Conservation (phyloP, 2,329 filamentous ascomycete species). For the Cytospora schulzeri region DNA sequence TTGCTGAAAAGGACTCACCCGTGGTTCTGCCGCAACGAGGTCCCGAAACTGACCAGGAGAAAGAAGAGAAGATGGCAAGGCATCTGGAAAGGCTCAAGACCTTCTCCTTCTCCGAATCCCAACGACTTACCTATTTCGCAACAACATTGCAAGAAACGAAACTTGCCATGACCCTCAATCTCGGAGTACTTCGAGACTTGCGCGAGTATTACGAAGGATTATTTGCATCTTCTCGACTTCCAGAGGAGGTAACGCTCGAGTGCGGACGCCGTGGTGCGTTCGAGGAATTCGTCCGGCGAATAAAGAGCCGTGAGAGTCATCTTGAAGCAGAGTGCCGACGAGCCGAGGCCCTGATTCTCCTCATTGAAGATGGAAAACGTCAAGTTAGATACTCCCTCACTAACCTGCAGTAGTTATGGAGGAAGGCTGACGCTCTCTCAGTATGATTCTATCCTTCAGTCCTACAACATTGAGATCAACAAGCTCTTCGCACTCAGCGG, state of each 20-base stretch:
- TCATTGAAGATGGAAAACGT: constrained; percentile 6
- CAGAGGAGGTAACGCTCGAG: neutral
- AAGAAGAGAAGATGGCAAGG: neutral
- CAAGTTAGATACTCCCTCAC: neutral
- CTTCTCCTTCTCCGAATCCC: constrained; percentile 8
- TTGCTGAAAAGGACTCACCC: too few species aligned
- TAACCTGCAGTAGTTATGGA: fast-evolving
- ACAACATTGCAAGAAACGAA: constrained; percentile 2
- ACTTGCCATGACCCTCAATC: constrained; percentile 2
- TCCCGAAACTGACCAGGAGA: neutral
- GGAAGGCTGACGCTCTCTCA: neutral
- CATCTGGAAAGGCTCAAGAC: neutral
- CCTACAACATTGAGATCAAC: constrained; percentile 12
- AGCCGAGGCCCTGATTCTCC: neutral
- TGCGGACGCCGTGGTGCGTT: neutral
- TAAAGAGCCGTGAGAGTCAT: neutral
- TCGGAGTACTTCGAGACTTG: neutral
- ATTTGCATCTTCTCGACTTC: neutral
- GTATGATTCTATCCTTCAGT: constrained; percentile 13
- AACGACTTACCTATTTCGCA: neutral
- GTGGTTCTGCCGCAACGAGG: neutral
- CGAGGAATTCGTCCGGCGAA: neutral
- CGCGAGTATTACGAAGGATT: constrained; percentile 4
- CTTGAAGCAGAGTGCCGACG: neutral
- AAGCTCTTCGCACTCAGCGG: constrained; percentile 9